Evolutionary conservation across 1,139 yeast species (phyloP).

Genomic region (Pichia sp.): DNA sequence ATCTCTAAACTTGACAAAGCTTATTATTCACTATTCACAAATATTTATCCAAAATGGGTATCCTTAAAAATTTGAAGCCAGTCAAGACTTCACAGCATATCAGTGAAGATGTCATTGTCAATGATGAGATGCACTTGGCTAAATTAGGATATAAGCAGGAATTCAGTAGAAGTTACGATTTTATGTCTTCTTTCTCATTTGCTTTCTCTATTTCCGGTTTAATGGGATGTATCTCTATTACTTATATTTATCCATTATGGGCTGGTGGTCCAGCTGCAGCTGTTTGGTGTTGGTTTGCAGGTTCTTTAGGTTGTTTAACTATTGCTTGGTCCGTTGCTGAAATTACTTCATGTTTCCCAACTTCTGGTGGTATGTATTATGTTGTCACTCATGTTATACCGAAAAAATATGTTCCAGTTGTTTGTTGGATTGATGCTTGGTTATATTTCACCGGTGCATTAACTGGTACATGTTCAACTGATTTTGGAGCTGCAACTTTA

Average conservation of each 20-base stretch:
- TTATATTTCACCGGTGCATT: constrained; percentile 37
- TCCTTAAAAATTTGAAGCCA: constrained; percentile 14
- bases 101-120: constrained; percentile 9
- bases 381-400: constrained; percentile 31
- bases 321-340: constrained; percentile 60
- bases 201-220: constrained; percentile 30
- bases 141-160: constrained; percentile 29
- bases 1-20: too few species aligned
- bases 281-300: constrained; percentile 68
- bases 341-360: constrained; percentile 60
- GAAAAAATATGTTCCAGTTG: constrained; percentile 27
- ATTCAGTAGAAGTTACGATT: constrained; percentile 25
- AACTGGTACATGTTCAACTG: constrained; percentile 35
- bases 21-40: too few species aligned
- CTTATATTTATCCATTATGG: constrained; percentile 31
- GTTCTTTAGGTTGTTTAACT: constrained; percentile 47
- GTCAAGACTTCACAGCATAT: not conserved
- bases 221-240: constrained; percentile 31
- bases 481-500: constrained; percentile 34
- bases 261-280: constrained; percentile 51
- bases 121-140: constrained; percentile 27
- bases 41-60: constrained; percentile 8
- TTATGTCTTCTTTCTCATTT: constrained; percentile 27
- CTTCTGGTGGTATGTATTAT: constrained; percentile 64
- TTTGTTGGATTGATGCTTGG: constrained; percentile 43